Evolutionary conservation across 225 moss, liverwort and hornwort species (phyloP).

Genomic region (Thuidium tamariscinum): DNA sequence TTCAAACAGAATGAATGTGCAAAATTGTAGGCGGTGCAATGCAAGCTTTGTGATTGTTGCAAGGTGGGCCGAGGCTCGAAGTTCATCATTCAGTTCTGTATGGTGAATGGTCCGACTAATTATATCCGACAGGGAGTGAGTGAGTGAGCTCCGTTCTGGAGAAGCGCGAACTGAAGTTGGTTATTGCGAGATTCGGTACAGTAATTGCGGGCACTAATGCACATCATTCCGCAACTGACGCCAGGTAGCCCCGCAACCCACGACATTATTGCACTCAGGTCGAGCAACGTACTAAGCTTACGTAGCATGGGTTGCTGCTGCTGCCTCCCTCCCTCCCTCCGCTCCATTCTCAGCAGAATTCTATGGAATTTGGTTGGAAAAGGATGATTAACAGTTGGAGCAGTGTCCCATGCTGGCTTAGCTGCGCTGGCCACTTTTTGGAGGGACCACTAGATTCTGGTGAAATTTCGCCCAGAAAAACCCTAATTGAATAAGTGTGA

Average conservation of each 20-base stretch:
- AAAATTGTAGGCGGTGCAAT: not conserved
- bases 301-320: not conserved
- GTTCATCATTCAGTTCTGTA: no score
- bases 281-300: not conserved
- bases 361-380: not conserved
- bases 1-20: not conserved
- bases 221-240: not conserved
- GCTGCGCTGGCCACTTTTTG: no score
- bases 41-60: not conserved
- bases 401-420: no score
- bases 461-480: no score
- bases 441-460: no score
- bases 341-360: not conserved
- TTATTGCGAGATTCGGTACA: not conserved
- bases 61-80: no score
- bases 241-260: not conserved
- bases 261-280: slow-evolving; percentile 3
- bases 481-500: no score
- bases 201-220: not conserved
- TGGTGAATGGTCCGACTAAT: not conserved
- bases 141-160: not conserved
- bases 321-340: no score
- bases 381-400: not conserved
- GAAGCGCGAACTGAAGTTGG: not conserved
- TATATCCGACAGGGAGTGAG: not conserved